These are phyloP conservation scores for Darksidea phi DNA, from an alignment of 495 filamentous ascomycete genomes.

Conservation along the genomic window DNA sequence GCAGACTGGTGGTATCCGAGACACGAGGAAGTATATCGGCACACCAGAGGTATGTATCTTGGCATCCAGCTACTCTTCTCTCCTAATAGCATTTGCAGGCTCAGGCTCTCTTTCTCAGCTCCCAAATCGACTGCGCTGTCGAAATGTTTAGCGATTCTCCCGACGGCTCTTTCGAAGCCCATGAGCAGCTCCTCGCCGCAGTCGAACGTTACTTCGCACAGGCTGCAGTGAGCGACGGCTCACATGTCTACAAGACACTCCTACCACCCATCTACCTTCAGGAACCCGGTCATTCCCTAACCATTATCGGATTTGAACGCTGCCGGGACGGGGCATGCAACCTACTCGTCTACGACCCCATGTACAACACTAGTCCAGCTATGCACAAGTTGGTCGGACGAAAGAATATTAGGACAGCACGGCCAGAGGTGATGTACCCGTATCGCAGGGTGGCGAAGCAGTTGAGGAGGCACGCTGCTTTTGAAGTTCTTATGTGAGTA, in stretches of 20 bases:
- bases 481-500: conserved; percentile 37
- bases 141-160: conserved; percentile 47
- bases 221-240: conserved; percentile 34
- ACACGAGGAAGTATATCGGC: conserved; percentile 93
- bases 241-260: conserved; percentile 64
- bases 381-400: conserved; percentile 58
- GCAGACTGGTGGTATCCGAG: conserved; percentile 84
- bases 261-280: conserved; percentile 90
- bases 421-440: conserved; percentile 29
- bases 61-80: background rate
- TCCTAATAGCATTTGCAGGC: conserved; percentile 53
- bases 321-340: conserved; percentile 63
- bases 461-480: conserved; percentile 30
- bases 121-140: conserved; percentile 60
- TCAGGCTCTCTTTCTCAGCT: conserved; percentile 70
- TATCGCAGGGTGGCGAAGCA: conserved; percentile 31
- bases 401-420: conserved; percentile 28
- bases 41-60: conserved; percentile 73
- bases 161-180: conserved; percentile 46
- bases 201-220: conserved; percentile 73
- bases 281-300: conserved; percentile 86
- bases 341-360: conserved; percentile 86
- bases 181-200: conserved; percentile 59
- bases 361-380: conserved; percentile 67
- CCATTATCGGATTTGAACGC: conserved; percentile 82